Evolutionary conservation across 1,139 yeast species (phyloP), one percentile per base, ranked within the genome.

Genomic region (Debaryomycetaceae sp.): DNA sequence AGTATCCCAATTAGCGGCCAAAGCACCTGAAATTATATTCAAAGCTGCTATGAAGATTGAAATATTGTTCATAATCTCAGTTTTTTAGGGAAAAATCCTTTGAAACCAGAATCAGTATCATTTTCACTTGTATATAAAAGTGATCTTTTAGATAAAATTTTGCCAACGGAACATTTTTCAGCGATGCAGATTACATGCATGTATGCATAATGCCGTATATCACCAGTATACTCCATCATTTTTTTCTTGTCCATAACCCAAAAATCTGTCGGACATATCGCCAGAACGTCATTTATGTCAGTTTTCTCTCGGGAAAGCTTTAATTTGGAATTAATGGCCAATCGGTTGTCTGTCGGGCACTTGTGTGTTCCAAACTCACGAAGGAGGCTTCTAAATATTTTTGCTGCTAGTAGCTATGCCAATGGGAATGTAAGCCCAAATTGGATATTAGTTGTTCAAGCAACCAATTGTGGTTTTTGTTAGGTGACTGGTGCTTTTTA

Each of bases 1-100:
- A 11, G 69, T 60, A 35, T 60, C 63, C 50, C 52, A 58, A 23
- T 47, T 42, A 14, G 41, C 43, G 13, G 52, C 49, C 14, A 40
- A 14, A 5, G 36, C 45, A 24, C 40, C 9, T 8, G 41, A 39
- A 4, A 34, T 2, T 27, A 27, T 2, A 7, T 11, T 11, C 20
- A 17, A 17, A 17, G 20, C 20, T 17, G 20, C 20, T 17, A 17
- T 17, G 20, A 17, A 17, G 20, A 17, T 17, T 17, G 20, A 17
- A 17, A 17, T 17, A 17, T 17, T 17, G 20, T 17, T 17, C 20
- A 17, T 17, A 2, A 17, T 17, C 20, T 17, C 20, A 17, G 20
- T 17, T 17, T 17, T 17, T 17, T 17, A 17, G 20, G 20, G 20
- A 17, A 17, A 17, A 2, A 17, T 17, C 20, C 20, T 17, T 17